Evolutionary conservation across 768 basidiomycete genomes (phyloP).

Genomic region (Phaeotremella fagi): DNA sequence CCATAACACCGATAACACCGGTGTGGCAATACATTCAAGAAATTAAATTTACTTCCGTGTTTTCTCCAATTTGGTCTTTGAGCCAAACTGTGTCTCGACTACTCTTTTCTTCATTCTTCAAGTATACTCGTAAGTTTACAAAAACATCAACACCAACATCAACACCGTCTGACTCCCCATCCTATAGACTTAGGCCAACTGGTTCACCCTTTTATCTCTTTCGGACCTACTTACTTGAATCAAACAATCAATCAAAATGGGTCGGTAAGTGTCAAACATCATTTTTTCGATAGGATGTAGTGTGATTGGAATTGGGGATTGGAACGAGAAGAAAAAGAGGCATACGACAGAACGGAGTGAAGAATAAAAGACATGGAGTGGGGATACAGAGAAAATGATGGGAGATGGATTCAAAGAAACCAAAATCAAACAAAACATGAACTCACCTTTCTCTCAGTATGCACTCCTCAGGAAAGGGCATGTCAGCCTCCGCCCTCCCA

Average conservation of each 20-base stretch:
- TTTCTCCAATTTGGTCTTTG: slow-evolving; percentile 1
- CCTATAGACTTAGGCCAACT: neutral
- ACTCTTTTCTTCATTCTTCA: neutral
- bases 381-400: too few species aligned
- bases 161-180: neutral
- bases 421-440: too few species aligned
- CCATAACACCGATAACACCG: neutral
- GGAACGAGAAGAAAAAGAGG: neutral
- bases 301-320: neutral
- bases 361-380: too few species aligned
- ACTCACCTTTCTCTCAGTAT: slow-evolving; percentile 60
- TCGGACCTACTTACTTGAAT: slow-evolving; percentile 1
- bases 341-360: too few species aligned
- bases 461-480: slow-evolving; percentile 99
- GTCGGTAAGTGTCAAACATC: slow-evolving; percentile 37
- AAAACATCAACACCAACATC: neutral
- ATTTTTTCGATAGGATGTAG: neutral
- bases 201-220: neutral
- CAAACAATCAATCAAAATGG: slow-evolving; percentile 41
- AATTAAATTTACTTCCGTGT: neutral
- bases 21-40: neutral
- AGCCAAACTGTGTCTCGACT: neutral
- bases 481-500: slow-evolving; percentile 96
- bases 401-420: neutral
- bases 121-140: neutral